Conservation (phyloP, 2,329 filamentous ascomycete species). For the Paramyrothecium roridum region DNA sequence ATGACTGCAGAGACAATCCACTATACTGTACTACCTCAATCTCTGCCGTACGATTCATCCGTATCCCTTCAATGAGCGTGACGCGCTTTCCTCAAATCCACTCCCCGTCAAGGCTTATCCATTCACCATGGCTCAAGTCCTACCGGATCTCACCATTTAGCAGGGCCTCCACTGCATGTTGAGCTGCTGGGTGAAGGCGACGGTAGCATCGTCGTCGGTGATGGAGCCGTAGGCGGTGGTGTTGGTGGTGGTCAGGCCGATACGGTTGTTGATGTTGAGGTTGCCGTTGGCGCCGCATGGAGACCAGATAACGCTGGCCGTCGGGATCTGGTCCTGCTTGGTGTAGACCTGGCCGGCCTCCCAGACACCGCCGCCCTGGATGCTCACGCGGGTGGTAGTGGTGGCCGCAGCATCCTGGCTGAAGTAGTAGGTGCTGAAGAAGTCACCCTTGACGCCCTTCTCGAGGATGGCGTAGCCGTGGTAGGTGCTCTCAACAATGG, state of each 20-base stretch:
- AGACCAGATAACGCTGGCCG: slow-evolving; percentile 1
- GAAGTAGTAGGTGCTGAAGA: slow-evolving; percentile 4
- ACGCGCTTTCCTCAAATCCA: not conserved
- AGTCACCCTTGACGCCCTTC: not conserved
- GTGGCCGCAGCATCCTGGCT: slow-evolving; percentile 1
- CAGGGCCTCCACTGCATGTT: slow-evolving; percentile 1
- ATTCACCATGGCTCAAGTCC: not conserved
- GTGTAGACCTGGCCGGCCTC: slow-evolving; percentile 1
- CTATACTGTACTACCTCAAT: too few species aligned
- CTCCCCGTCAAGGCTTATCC: not conserved
- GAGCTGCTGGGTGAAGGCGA: slow-evolving; percentile 2
- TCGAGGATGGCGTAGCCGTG: slow-evolving; percentile 2
- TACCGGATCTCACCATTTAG: not conserved
- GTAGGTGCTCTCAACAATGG: slow-evolving; percentile 2
- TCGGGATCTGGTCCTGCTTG: slow-evolving; percentile 3
- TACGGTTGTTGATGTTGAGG: slow-evolving; percentile 4
- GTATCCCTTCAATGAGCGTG: not conserved
- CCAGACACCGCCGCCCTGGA: slow-evolving; percentile 1
- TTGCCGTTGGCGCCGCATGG: slow-evolving; percentile 1
- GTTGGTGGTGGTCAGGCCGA: slow-evolving; percentile 1
- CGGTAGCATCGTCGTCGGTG: slow-evolving; percentile 3
- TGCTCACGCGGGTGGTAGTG: not conserved
- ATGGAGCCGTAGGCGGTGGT: not conserved
- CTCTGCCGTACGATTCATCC: too few species aligned
- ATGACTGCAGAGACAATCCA: too few species aligned